These are phyloP conservation scores for Metschnikowia santaceciliae DNA, from an alignment of 805 yeast species.

Conservation along the genomic window DNA sequence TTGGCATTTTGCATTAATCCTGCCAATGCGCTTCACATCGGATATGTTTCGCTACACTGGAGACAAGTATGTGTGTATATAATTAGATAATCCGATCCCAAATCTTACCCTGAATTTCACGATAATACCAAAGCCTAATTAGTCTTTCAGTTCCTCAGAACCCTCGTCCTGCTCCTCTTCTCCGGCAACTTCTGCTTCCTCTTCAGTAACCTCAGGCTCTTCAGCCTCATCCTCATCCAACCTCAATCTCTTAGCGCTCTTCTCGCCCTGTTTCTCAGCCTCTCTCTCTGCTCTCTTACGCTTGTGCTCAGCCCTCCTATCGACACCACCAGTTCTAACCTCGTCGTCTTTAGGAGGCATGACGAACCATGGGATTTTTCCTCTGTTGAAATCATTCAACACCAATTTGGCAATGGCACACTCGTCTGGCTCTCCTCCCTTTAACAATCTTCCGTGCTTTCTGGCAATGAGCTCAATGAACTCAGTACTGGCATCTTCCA, in stretches of 20 bases:
- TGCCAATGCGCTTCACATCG: neutral
- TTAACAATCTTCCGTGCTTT: conserved; percentile 85
- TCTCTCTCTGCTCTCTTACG: conserved; percentile 51
- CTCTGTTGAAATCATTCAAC: conserved; percentile 92
- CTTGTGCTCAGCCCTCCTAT: conserved; percentile 50
- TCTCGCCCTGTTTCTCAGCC: conserved; percentile 24
- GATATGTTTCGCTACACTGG: neutral
- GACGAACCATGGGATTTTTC: conserved; percentile 97
- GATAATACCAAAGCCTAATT: conserved; percentile 1
- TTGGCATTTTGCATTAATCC: neutral
- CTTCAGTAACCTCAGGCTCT: conserved; percentile 15
- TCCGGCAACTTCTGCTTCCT: conserved; percentile 14
- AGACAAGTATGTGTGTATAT: conserved; percentile 2
- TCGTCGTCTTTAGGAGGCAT: conserved; percentile 81
- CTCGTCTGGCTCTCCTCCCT: conserved; percentile 98
- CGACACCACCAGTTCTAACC: conserved; percentile 50
- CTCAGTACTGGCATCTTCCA: conserved; percentile 48
- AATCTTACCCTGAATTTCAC: neutral
- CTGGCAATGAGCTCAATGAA: conserved; percentile 89
- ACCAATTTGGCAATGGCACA: conserved; percentile 86
- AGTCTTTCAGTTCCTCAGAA: neutral
- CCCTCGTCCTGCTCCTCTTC: conserved; percentile 17
- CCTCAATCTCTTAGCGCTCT: conserved; percentile 23
- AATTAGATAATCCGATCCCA: conserved; percentile 6
- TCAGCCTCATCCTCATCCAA: conserved; percentile 20